These are phyloP conservation scores for Syzygium aqueum DNA, from an alignment of 345 rosid genomes.

Conservation along the genomic window DNA sequence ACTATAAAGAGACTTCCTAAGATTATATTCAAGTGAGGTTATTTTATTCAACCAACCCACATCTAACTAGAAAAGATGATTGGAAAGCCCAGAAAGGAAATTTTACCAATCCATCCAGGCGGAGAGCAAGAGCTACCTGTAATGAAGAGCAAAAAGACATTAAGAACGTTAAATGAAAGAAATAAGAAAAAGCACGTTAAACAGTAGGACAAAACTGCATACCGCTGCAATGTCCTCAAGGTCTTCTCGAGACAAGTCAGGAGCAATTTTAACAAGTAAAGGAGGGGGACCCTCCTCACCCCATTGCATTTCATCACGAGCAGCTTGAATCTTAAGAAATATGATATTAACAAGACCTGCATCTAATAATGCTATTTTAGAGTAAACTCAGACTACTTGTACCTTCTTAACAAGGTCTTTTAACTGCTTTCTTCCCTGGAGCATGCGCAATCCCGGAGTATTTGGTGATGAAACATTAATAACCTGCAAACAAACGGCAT, in stretches of 20 bases:
- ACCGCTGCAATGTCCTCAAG: conserved; percentile 99
- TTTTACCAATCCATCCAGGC: conserved; percentile 91
- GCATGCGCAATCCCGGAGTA: conserved; percentile 91
- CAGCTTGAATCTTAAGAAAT: conserved; percentile 77
- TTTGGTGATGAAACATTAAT: conserved; percentile 98
- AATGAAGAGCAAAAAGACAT: conserved; percentile 21
- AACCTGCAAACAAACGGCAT: conserved; percentile 34
- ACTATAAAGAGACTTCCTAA: background rate
- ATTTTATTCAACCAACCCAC: background rate
- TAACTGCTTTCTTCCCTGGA: conserved; percentile 92
- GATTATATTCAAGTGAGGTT: background rate
- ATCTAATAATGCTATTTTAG: background rate
- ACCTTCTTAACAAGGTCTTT: conserved; percentile 95
- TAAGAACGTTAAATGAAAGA: background rate
- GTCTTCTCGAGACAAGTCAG: conserved; percentile 91
- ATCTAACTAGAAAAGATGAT: background rate
- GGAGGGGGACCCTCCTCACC: conserved; percentile 99
- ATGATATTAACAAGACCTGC: background rate
- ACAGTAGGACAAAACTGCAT: conserved; percentile 7
- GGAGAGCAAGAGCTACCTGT: conserved; percentile 94
- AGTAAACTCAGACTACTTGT: background rate
- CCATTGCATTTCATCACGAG: conserved; percentile 99
- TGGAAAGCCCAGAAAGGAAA: background rate
- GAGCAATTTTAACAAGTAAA: conserved; percentile 92
- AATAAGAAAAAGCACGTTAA: background rate